Conservation (phyloP, 805 yeast species). For the Suhomyces pyralidae region DNA sequence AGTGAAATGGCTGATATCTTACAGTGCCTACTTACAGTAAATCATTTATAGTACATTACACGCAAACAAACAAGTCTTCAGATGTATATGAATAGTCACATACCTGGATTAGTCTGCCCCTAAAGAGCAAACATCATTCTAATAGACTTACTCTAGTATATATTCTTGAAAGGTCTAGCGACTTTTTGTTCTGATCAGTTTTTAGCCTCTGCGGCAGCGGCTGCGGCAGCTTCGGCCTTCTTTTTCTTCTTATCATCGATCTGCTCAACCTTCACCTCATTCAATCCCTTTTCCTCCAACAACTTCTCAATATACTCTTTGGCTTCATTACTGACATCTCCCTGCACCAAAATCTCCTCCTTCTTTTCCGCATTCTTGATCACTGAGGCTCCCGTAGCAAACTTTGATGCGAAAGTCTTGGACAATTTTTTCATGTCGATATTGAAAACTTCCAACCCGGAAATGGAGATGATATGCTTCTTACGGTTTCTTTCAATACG, state of each 20-base stretch:
- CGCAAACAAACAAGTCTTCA: too few relatives aligned
- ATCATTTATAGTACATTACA: too few relatives aligned
- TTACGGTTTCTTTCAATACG: conserved; percentile 88
- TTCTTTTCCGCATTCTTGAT: conserved; percentile 87
- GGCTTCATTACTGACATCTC: conserved; percentile 91
- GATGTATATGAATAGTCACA: too few relatives aligned
- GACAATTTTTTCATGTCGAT: conserved; percentile 88
- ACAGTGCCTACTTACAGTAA: too few relatives aligned
- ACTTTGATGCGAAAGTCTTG: conserved; percentile 87
- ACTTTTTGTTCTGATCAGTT: neutral
- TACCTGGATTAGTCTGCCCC: too few relatives aligned
- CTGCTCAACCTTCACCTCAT: conserved; percentile 85
- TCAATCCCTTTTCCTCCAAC: conserved; percentile 76
- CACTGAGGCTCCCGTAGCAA: conserved; percentile 94
- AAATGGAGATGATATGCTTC: conserved; percentile 80
- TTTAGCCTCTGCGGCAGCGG: conserved; percentile 1
- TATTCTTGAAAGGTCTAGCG: too few relatives aligned
- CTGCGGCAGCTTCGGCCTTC: conserved; percentile 19
- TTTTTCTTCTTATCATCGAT: conserved; percentile 79
- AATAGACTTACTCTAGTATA: too few relatives aligned
- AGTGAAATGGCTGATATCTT: too few relatives aligned
- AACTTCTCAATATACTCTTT: conserved; percentile 69
- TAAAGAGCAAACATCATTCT: too few relatives aligned
- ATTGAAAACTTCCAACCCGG: conserved; percentile 85
- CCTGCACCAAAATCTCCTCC: conserved; percentile 89